Percentiles rank a stretch among this genome's conserved stretches.
phyloP scores from a whole-genome alignment of 495 filamentous ascomycete species.

The Trichoderma parareesei region DNA sequence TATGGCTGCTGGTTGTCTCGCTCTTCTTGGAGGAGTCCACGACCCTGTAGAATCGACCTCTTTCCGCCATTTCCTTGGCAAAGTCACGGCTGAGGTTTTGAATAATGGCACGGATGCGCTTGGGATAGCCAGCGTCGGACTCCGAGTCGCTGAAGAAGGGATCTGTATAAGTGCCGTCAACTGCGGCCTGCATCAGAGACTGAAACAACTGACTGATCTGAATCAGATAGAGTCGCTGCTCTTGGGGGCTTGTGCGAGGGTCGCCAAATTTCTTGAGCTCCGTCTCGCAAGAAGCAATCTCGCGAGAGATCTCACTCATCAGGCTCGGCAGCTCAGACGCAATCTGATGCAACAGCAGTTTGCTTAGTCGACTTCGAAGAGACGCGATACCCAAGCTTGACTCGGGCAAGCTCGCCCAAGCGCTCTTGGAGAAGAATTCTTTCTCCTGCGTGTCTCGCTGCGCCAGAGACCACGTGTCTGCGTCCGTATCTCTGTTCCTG shows the following conservation, averaged over 20 bases:
- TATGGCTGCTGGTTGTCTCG: background rate
- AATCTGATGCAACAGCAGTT: conserved; percentile 50
- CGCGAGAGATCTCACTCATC: conserved; percentile 46
- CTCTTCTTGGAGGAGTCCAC: conserved; percentile 3
- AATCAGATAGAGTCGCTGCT: conserved; percentile 48
- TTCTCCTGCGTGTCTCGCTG: conserved; percentile 34
- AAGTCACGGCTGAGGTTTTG: conserved; percentile 52
- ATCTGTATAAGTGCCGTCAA: conserved; percentile 49
- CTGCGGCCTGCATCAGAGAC: conserved; percentile 39
- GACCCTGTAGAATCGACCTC: conserved; percentile 40
- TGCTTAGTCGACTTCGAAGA: conserved; percentile 46
- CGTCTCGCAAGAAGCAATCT: conserved; percentile 23
- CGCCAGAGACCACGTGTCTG: conserved; percentile 15
- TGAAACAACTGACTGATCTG: conserved; percentile 45
- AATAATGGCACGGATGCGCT: conserved; percentile 52
- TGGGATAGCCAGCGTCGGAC: conserved; percentile 28
- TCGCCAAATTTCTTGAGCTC: conserved; percentile 41
- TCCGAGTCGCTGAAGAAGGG: conserved; percentile 45
- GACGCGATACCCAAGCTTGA: conserved; percentile 36
- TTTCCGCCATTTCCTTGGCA: conserved; percentile 34
- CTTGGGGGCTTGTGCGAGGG: conserved; percentile 33
- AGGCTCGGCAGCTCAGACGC: conserved; percentile 48
- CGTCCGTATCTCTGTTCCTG: conserved; percentile 41
- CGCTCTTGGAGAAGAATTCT: conserved; percentile 34
- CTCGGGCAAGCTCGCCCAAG: conserved; percentile 29